Evolutionary conservation across 441 rosid species (phyloP).

Genomic region (Erysimum cheiri): DNA sequence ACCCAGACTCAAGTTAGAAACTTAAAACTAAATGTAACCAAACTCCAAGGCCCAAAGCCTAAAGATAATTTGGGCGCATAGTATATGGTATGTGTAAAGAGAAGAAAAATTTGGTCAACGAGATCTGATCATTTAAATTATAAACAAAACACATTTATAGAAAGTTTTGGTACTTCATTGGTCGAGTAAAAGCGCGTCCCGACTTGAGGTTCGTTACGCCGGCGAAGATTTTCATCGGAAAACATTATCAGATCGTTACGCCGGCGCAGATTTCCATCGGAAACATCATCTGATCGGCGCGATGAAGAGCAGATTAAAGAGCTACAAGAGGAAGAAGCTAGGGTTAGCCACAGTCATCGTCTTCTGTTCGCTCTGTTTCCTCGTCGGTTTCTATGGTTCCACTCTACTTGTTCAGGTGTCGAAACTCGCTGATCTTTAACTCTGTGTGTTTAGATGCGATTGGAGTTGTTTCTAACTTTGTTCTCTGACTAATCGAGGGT

Average conservation of each 20-base stretch:
- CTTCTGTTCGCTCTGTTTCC: conserved; percentile 66
- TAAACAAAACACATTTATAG: neutral
- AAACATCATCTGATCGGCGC: conserved; percentile 7
- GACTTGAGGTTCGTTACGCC: neutral
- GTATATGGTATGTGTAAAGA: neutral
- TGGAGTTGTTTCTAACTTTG: neutral
- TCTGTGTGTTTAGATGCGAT: neutral
- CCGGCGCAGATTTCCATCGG: conserved; percentile 16
- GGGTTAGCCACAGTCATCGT: conserved; percentile 52
- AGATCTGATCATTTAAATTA: neutral
- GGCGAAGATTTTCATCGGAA: neutral
- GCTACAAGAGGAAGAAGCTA: conserved; percentile 54
- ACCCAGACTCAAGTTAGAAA: neutral
- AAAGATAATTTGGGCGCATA: conserved; percentile 1
- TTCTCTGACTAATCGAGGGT: conserved; percentile 16
- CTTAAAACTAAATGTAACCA: conserved; percentile 16
- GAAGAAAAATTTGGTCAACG: conserved; percentile 14
- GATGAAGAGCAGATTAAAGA: conserved; percentile 70
- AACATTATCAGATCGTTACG: neutral
- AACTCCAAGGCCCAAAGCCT: neutral
- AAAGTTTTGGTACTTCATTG: neutral
- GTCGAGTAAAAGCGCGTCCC: conserved; percentile 12
- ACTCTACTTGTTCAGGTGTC: conserved; percentile 59
- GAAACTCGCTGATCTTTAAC: conserved; percentile 2
- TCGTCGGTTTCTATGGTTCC: conserved; percentile 68